Evolutionary conservation across 2,329 filamentous ascomycete genomes (phyloP).

Genomic region (Curvularia lunata): DNA sequence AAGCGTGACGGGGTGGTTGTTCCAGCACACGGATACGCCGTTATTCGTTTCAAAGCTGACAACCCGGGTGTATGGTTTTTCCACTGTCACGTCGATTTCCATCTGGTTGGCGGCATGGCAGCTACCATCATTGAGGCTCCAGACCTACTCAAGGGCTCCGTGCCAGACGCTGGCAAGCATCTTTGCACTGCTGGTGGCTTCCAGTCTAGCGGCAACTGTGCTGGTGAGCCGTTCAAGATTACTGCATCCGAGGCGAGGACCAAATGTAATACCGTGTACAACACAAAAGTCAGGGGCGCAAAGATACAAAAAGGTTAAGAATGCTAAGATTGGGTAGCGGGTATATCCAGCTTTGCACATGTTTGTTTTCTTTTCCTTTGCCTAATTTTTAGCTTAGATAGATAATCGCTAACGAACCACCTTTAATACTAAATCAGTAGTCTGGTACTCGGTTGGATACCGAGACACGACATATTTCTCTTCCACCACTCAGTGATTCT

Average conservation of each 20-base stretch:
- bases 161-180: slow-evolving; percentile 19
- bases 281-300: slow-evolving; percentile 17
- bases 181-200: slow-evolving; percentile 20
- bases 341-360: not conserved
- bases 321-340: not conserved
- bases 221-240: slow-evolving; percentile 19
- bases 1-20: slow-evolving; percentile 40
- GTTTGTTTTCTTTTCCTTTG: not conserved
- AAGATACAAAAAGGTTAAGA: slow-evolving; percentile 18
- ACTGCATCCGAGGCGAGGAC: slow-evolving; percentile 21
- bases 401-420: not conserved
- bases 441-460: not conserved
- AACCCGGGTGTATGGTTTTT: slow-evolving; percentile 57
- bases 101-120: slow-evolving; percentile 41
- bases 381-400: not conserved
- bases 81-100: slow-evolving; percentile 46
- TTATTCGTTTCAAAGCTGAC: slow-evolving; percentile 59
- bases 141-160: slow-evolving; percentile 19
- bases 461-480: not conserved
- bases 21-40: slow-evolving; percentile 44
- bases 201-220: slow-evolving; percentile 33
- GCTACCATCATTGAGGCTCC: slow-evolving; percentile 39
- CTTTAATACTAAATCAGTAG: not conserved
- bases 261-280: slow-evolving; percentile 40
- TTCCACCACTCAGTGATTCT: not conserved